Conservation (phyloP, 176 grass and related monocot genomes). For the Juncus effusus region DNA sequence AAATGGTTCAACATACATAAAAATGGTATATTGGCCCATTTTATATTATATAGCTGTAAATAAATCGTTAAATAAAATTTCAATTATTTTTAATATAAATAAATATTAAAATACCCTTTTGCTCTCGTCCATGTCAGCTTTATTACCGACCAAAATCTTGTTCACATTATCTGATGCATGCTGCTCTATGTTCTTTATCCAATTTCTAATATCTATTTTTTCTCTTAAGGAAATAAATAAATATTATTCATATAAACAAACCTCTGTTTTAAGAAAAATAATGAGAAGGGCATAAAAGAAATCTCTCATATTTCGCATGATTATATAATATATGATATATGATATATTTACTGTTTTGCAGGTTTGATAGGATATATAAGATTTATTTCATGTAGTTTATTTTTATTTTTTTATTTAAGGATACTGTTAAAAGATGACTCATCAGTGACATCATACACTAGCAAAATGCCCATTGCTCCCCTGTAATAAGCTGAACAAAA, state of each 20-base stretch:
- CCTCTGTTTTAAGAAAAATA: not conserved
- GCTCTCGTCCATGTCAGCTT: conserved; percentile 81
- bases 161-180: conserved; percentile 95
- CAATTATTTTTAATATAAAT: not conserved
- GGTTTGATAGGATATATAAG: not conserved
- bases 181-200: conserved; percentile 89
- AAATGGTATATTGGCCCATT: too few species aligned
- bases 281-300: not conserved
- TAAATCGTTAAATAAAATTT: not conserved
- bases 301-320: not conserved
- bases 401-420: conserved; percentile 17
- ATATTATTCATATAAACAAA: not conserved
- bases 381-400: not conserved
- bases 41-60: too few species aligned
- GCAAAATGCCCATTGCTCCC: conserved; percentile 91
- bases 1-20: too few species aligned
- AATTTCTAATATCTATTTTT: conserved; percentile 78
- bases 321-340: not conserved
- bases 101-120: conserved; percentile 52
- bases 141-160: conserved; percentile 91
- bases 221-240: conserved; percentile 30
- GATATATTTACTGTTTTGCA: not conserved
- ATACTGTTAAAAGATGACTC: conserved; percentile 96
- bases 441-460: conserved; percentile 92
- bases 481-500: conserved; percentile 75